A percentile compares a stretch with the other conserved stretches of the same genome.
Evolutionary conservation across 139 green algal species (phyloP).

Genomic region (Diplosphaera chodatii): DNA sequence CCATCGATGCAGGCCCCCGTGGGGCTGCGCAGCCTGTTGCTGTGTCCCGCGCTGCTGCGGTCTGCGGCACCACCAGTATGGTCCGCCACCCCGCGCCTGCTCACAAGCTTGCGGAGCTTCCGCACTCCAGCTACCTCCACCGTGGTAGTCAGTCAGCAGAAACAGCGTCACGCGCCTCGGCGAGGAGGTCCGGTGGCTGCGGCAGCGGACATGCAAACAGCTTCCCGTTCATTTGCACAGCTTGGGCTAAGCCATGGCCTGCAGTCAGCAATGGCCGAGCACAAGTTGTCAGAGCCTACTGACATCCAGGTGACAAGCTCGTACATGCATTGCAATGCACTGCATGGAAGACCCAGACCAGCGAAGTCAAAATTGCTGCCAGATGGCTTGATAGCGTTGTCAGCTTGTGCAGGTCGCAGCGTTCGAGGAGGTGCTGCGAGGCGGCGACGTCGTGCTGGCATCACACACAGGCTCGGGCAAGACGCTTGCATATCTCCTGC

Average conservation of each 20-base stretch:
- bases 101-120: neutral
- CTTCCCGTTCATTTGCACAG: slow-evolving; percentile 28
- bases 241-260: slow-evolving; percentile 41
- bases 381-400: no score
- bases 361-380: no score
- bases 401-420: slow-evolving; percentile 47
- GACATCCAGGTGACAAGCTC: slow-evolving; percentile 71
- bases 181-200: neutral
- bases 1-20: neutral
- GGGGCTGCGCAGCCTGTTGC: neutral
- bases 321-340: no score
- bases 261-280: slow-evolving; percentile 39
- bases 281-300: slow-evolving; percentile 62
- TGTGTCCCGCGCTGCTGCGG: neutral
- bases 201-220: neutral
- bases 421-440: slow-evolving; percentile 60
- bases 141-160: neutral
- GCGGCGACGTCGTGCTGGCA: slow-evolving; percentile 66
- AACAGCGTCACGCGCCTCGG: neutral
- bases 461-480: slow-evolving; percentile 94
- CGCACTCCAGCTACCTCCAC: neutral
- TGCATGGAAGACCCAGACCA: no score
- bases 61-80: neutral
- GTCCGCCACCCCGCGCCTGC: neutral
- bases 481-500: slow-evolving; percentile 93